phyloP scores from a whole-genome alignment of 2,329 filamentous ascomycete species.

The Fusarium sp. region DNA sequence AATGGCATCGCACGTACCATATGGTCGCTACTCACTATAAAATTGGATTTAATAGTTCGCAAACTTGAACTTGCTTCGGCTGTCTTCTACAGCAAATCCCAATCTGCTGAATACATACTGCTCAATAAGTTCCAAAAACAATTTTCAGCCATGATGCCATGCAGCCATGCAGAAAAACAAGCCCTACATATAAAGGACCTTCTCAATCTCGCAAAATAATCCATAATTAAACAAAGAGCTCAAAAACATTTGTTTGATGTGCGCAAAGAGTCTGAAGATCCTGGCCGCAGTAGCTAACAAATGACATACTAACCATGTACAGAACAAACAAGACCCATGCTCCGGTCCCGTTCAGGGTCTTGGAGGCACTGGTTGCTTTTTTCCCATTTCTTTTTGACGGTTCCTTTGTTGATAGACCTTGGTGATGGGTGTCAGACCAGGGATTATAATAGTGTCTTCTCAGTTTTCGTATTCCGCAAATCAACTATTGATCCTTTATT shows the following conservation, averaged over 20 bases:
- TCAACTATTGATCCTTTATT: neutral
- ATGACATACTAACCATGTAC: constrained; percentile 13
- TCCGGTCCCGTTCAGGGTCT: constrained; percentile 21
- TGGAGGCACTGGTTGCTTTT: constrained; percentile 11
- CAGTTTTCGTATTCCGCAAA: neutral
- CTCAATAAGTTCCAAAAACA: neutral
- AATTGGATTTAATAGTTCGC: neutral
- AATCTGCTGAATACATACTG: neutral
- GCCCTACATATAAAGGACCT: neutral
- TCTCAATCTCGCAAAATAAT: neutral
- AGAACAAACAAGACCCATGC: constrained; percentile 17
- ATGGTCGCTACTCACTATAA: constrained; percentile 6
- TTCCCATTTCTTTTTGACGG: constrained; percentile 4
- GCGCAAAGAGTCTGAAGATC: constrained; percentile 7
- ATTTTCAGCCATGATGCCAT: neutral
- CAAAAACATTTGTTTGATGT: constrained; percentile 1
- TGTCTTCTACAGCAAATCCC: constrained; percentile 12
- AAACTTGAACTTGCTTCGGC: constrained; percentile 8
- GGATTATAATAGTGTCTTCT: constrained; percentile 9
- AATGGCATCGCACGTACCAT: constrained; percentile 30
- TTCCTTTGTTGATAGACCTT: constrained; percentile 8
- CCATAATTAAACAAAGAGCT: constrained; percentile 3
- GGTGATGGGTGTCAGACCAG: neutral
- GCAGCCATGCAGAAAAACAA: neutral
- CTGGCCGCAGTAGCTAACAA: constrained; percentile 11